Evolutionary conservation across 148 eudicot species (phyloP), one percentile per base, ranked within the genome.

Genomic region (Polygonum aviculare): DNA sequence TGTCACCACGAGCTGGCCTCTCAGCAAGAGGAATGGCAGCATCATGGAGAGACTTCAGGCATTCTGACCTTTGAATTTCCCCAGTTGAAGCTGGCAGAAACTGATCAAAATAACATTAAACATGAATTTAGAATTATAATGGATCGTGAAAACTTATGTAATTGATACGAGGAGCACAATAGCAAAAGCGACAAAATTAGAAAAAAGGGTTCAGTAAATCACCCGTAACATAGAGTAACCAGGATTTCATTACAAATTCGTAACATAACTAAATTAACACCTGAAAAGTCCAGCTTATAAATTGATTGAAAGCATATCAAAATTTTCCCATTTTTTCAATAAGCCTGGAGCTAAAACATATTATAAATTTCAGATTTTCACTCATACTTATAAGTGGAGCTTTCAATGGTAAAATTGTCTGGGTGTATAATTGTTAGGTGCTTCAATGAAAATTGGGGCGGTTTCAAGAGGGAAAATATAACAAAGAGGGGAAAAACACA

Each of bases 1-100:
- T 74, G 85, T 96, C 99, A 81, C 99, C 99, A 78, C 99, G 92
- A 80, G 90, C 95, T 78, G 99, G 91, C 90, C 98, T 93, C 85
- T 96, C 99, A 57, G 99, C 99, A 79, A 93, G 97, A 78, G 97
- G 91, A 84, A 87, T 73, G 50, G 93, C 90, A 78, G 91, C 85
- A 71, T 93, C 99, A 81, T 88, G 84, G 59, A 96, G 85, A 78
- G 97, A 88, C 79, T 87, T 96, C 74, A 96, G 87, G 80, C 99
- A 91, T 78, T 96, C 99, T 33, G 98, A 85, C 77, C 99, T 84
- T 72, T 96, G 98, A 48, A 93, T 79, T 82, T 96, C 98, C 72
- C 93, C 99, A 3, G 90, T 82, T 77, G 90, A 82, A 47, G 89
- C 84, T 75, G 99, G 92, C 79, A 91, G 91, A 48, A 87, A 93